A percentile compares a stretch with the other conserved stretches of the same genome.
Conservation (phyloP, 1,284 basidiomycete species). For the Malassezia dermatis region DNA sequence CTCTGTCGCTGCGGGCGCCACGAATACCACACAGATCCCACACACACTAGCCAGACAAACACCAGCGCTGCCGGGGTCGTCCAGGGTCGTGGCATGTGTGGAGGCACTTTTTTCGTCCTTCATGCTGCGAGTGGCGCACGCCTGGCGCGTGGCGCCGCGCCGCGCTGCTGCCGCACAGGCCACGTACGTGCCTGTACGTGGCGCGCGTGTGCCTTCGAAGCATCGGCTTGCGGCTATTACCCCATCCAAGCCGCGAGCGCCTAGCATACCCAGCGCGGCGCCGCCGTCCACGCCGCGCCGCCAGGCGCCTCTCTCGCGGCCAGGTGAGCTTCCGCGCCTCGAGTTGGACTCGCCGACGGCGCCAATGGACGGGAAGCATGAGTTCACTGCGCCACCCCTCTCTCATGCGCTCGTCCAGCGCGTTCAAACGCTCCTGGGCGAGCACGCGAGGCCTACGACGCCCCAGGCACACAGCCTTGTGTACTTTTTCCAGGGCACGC, state of each 20-base stretch:
- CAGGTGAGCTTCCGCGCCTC: slow-evolving; percentile 12
- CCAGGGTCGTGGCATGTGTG: not conserved
- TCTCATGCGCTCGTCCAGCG: slow-evolving; percentile 9
- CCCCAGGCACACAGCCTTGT: slow-evolving; percentile 15
- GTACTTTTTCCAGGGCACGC: slow-evolving; percentile 14
- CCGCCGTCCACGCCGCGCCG: not conserved
- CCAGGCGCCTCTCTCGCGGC: not conserved
- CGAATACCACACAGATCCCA: not conserved
- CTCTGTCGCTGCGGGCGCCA: not conserved
- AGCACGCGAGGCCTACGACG: slow-evolving; percentile 9
- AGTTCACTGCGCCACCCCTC: slow-evolving; percentile 9
- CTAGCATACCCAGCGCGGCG: not conserved
- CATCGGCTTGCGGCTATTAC: not conserved
- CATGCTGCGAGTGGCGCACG: not conserved
- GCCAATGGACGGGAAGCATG: not conserved
- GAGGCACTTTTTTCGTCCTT: not conserved
- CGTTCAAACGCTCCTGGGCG: slow-evolving; percentile 14
- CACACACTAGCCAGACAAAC: not conserved
- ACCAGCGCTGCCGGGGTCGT: not conserved
- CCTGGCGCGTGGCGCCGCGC: not conserved
- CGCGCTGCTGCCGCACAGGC: not conserved
- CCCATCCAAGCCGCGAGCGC: not conserved
- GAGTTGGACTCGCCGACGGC: not conserved
- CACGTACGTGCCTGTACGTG: not conserved
- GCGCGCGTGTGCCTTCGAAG: not conserved